phyloP scores from a whole-genome alignment of 768 basidiomycete genomes.

The Candolleomyces eurysporus region DNA sequence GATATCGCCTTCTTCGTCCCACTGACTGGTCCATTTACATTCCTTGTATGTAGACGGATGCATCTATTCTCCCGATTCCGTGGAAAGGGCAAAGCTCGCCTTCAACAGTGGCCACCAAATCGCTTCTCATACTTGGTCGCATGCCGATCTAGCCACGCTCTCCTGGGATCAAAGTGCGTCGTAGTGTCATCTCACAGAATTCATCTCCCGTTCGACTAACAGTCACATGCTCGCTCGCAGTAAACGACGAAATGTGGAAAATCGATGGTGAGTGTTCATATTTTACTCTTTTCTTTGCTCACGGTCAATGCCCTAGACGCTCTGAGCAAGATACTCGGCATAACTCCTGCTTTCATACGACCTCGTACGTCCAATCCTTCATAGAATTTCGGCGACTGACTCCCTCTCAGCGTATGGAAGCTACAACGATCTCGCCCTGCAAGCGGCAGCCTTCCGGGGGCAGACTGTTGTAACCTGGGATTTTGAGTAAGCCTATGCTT shows the following conservation, averaged over 20 bases:
- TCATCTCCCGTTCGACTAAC: background rate
- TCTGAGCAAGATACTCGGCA: slow-evolving; percentile 21
- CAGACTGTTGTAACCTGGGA: slow-evolving; percentile 36
- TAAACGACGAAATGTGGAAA: slow-evolving; percentile 22
- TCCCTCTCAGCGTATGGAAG: slow-evolving; percentile 32
- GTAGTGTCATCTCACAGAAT: background rate
- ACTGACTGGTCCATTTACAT: background rate
- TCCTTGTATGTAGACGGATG: slow-evolving; percentile 27
- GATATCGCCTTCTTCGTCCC: background rate
- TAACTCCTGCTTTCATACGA: slow-evolving; percentile 33
- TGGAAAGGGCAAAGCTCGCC: slow-evolving; percentile 34
- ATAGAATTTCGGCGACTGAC: background rate
- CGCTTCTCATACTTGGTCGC: slow-evolving; percentile 46
- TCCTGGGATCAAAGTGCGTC: slow-evolving; percentile 39
- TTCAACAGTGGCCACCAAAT: slow-evolving; percentile 41
- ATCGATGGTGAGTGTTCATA: slow-evolving; percentile 13
- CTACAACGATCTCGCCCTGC: slow-evolving; percentile 36
- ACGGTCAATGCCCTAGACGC: background rate
- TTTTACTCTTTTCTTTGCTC: background rate
- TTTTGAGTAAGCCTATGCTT: slow-evolving; percentile 27
- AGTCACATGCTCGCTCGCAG: slow-evolving; percentile 3
- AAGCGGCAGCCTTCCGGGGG: slow-evolving; percentile 22
- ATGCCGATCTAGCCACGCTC: slow-evolving; percentile 36
- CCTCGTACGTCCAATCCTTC: slow-evolving; percentile 25
- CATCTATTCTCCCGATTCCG: slow-evolving; percentile 34